A percentile compares a stretch with the other conserved stretches of the same genome.
phyloP scores from a whole-genome alignment of 1,284 basidiomycete species.

The Rhodotorula sp. region DNA sequence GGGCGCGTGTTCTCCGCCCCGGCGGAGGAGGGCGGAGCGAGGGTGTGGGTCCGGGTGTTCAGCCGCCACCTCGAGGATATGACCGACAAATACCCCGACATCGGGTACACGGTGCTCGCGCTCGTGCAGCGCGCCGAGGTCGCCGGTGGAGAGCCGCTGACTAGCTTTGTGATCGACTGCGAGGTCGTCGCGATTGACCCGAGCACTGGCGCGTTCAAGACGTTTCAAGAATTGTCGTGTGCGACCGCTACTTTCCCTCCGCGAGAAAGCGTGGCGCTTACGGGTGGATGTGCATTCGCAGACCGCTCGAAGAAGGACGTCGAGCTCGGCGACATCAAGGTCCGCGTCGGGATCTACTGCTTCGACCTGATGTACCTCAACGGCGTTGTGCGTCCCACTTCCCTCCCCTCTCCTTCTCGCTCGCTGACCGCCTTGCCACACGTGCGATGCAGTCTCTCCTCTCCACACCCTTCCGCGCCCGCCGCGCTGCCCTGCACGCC shows the following conservation, averaged over 20 bases:
- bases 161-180: slow-evolving; percentile 38
- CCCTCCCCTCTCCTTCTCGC: no score
- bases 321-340: slow-evolving; percentile 61
- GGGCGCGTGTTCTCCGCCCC: slow-evolving; percentile 19
- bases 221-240: slow-evolving; percentile 81
- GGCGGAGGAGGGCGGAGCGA: background rate
- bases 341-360: slow-evolving; percentile 60
- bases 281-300: background rate
- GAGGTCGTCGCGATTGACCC: slow-evolving; percentile 68
- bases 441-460: slow-evolving; percentile 64
- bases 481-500: slow-evolving; percentile 66
- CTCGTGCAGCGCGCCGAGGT: slow-evolving; percentile 48
- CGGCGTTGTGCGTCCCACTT: slow-evolving; percentile 53
- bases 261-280: no score
- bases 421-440: background rate
- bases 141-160: slow-evolving; percentile 37
- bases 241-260: background rate
- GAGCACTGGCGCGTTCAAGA: slow-evolving; percentile 65
- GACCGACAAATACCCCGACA: slow-evolving; percentile 76
- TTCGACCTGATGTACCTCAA: slow-evolving; percentile 63
- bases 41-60: slow-evolving; percentile 69
- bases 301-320: slow-evolving; percentile 83
- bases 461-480: slow-evolving; percentile 68
- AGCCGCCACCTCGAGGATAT: slow-evolving; percentile 75
- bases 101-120: slow-evolving; percentile 60